These are phyloP conservation scores for Cronartium quercuum DNA, from an alignment of 1,284 basidiomycete species.

Conservation along the genomic window DNA sequence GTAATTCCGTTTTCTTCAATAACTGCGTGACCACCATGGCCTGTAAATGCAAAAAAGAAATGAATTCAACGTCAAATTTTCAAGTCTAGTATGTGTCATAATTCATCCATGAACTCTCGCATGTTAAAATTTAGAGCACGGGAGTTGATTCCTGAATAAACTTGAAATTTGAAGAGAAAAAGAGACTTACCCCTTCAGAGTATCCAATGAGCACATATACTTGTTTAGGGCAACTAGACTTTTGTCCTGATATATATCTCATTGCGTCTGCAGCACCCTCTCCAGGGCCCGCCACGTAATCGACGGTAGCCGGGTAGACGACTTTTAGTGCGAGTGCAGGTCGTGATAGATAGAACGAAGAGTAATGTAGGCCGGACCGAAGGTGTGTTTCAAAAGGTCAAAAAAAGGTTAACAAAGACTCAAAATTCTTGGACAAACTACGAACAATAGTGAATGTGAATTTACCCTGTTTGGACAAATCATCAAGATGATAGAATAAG, in stretches of 20 bases:
- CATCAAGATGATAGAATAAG: no score
- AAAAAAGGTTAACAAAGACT: no score
- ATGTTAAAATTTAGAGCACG: background rate
- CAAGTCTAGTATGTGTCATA: background rate
- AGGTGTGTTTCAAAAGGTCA: no score
- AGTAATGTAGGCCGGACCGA: no score
- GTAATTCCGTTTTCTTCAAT: background rate
- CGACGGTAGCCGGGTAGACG: background rate
- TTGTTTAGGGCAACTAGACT: conserved; percentile 1
- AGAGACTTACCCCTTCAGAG: conserved; percentile 24
- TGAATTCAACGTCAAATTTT: background rate
- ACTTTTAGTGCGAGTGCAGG: no score
- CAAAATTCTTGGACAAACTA: no score
- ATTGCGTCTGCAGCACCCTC: conserved; percentile 4
- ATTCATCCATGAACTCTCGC: background rate
- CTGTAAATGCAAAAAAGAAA: background rate
- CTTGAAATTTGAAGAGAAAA: background rate
- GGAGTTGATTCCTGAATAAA: background rate
- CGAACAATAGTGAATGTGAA: no score
- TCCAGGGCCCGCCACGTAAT: conserved; percentile 5
- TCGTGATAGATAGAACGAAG: no score
- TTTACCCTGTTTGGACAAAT: no score
- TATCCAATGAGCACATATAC: conserved; percentile 31
- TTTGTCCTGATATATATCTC: background rate
- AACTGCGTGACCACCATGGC: conserved; percentile 16